A percentile compares a stretch with the other conserved stretches of the same genome.
phyloP scores from a whole-genome alignment of 306 rosid genomes.

The Lablab purpureus region DNA sequence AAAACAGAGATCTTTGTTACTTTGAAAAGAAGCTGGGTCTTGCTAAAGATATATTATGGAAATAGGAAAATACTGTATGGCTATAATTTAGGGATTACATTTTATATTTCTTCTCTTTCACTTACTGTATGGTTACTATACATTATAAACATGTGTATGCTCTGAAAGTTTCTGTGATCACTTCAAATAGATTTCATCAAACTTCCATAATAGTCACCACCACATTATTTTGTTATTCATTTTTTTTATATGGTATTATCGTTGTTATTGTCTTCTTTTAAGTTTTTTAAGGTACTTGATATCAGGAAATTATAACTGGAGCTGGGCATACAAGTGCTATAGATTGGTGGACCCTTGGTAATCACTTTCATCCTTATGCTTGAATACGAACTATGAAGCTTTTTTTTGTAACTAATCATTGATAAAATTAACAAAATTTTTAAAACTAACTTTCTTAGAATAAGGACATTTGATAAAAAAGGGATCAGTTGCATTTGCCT shows the following conservation, averaged over 20 bases:
- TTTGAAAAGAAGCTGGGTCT: not conserved
- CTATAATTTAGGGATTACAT: no score
- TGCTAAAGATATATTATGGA: no score
- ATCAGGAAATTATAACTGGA: constrained; percentile 93
- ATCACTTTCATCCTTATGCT: constrained; percentile 44
- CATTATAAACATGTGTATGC: no score
- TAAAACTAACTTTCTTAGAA: no score
- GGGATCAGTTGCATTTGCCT: not conserved
- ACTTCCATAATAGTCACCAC: constrained; percentile 6
- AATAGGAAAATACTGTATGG: no score
- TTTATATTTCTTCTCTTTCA: no score
- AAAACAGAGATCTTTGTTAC: constrained; percentile 20
- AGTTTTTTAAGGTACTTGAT: constrained; percentile 55
- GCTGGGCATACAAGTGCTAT: constrained; percentile 85
- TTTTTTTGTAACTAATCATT: not conserved
- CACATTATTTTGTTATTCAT: not conserved
- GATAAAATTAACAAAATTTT: not conserved
- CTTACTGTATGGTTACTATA: no score
- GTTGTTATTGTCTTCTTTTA: constrained; percentile 35
- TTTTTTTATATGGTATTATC: not conserved
- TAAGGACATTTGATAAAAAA: not conserved
- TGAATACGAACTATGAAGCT: constrained; percentile 15
- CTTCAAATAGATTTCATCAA: not conserved
- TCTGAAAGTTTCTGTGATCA: no score
- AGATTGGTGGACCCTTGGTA: constrained; percentile 99